A percentile compares a stretch with the other conserved stretches of the same genome.
phyloP scores from a whole-genome alignment of 768 basidiomycete species.

The Tricholoma saponaceum region DNA sequence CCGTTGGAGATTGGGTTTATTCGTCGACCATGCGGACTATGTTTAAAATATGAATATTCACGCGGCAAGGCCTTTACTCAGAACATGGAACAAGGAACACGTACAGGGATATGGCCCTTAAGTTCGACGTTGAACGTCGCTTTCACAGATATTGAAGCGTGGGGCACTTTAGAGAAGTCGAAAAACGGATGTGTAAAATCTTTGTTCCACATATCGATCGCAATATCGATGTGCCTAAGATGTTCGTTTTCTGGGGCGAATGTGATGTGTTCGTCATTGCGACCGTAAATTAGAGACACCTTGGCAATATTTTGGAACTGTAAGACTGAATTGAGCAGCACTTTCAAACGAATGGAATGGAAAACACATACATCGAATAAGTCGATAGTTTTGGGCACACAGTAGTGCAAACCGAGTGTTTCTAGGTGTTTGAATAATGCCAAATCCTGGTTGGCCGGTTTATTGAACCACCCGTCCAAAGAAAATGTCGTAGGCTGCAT shows the following conservation, averaged over 20 bases:
- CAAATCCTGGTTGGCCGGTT: neutral
- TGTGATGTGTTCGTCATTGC: neutral
- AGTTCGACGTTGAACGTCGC: neutral
- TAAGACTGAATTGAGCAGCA: neutral
- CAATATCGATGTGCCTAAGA: neutral
- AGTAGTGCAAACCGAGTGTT: neutral
- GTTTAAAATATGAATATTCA: neutral
- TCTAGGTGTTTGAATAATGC: neutral
- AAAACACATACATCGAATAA: neutral
- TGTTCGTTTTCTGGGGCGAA: neutral
- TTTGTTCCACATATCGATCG: neutral
- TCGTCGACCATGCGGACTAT: neutral
- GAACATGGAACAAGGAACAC: neutral
- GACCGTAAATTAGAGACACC: neutral
- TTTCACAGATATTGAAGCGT: neutral
- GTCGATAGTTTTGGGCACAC: neutral
- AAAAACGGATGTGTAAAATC: neutral
- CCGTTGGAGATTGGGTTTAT: constrained; percentile 1
- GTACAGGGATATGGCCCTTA: neutral
- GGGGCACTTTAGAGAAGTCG: constrained; percentile 3
- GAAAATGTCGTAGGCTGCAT: neutral
- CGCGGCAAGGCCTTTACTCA: neutral
- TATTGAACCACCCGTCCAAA: neutral
- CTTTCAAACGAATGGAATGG: neutral
- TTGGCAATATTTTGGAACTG: neutral